These are phyloP conservation scores for Yarrowia sp. DNA, from an alignment of 805 yeast species.

Conservation along the genomic window DNA sequence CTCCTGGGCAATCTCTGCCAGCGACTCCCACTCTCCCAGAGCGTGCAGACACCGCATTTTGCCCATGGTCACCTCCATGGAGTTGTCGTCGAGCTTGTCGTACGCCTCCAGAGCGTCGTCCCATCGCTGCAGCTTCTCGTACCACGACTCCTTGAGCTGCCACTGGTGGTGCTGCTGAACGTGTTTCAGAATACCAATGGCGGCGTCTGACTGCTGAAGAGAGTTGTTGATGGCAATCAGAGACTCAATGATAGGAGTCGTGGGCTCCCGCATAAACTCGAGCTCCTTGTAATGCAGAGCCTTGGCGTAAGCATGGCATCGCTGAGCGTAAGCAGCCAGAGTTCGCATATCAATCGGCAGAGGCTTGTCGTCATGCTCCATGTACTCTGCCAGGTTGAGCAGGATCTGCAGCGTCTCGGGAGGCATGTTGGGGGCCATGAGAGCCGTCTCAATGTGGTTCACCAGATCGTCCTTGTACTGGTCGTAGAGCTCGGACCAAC, in stretches of 20 bases:
- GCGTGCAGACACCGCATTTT: slow-evolving; percentile 98
- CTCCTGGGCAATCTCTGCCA: slow-evolving; percentile 81
- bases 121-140: slow-evolving; percentile 96
- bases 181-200: slow-evolving; percentile 86
- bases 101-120: slow-evolving; percentile 95
- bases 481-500: slow-evolving; percentile 91
- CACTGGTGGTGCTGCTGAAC: slow-evolving; percentile 71
- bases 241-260: slow-evolving; percentile 89
- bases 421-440: slow-evolving; percentile 88
- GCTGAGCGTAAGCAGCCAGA: slow-evolving; percentile 88
- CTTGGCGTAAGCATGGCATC: slow-evolving; percentile 97
- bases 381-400: slow-evolving; percentile 88
- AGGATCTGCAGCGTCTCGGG: slow-evolving; percentile 94
- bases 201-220: slow-evolving; percentile 95
- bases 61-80: slow-evolving; percentile 93
- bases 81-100: slow-evolving; percentile 69
- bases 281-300: slow-evolving; percentile 95
- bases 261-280: slow-evolving; percentile 92
- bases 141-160: slow-evolving; percentile 96
- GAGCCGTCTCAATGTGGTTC: slow-evolving; percentile 81
- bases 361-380: slow-evolving; percentile 97
- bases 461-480: slow-evolving; percentile 90
- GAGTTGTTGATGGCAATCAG: slow-evolving; percentile 92
- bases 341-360: slow-evolving; percentile 90
- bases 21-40: slow-evolving; percentile 96